These are phyloP conservation scores for Fraxinus quadrangulata DNA, from an alignment of 257 asterid genomes.

Conservation along the genomic window DNA sequence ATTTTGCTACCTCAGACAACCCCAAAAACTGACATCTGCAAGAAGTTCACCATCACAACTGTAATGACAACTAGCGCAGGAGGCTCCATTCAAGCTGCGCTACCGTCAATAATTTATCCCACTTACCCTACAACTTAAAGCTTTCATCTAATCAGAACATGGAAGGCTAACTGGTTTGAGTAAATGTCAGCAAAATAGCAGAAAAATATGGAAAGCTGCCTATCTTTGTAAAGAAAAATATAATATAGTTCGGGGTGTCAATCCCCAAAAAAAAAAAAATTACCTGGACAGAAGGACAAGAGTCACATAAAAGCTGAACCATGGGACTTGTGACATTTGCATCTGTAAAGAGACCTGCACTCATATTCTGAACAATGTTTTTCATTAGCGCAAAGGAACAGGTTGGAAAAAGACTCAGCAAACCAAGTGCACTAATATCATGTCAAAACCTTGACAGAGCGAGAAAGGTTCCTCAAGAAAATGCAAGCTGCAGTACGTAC, in stretches of 20 bases:
- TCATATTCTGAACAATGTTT: constrained; percentile 60
- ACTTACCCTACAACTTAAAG: constrained; percentile 24
- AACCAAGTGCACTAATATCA: constrained; percentile 20
- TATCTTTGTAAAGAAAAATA: constrained; percentile 14
- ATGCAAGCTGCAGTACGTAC: constrained; percentile 88
- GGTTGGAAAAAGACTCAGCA: constrained; percentile 11
- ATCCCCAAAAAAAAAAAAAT: not conserved
- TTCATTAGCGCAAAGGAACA: constrained; percentile 36
- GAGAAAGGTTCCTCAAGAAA: constrained; percentile 79
- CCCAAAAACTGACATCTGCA: not conserved
- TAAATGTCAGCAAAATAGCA: constrained; percentile 10
- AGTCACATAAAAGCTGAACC: constrained; percentile 74
- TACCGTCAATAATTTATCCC: constrained; percentile 29
- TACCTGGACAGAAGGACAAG: constrained; percentile 70
- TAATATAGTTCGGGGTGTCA: constrained; percentile 11
- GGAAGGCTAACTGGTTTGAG: constrained; percentile 8
- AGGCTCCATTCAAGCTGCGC: constrained; percentile 24
- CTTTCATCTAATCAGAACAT: constrained; percentile 22
- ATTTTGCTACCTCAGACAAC: constrained; percentile 11
- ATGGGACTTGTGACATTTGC: constrained; percentile 57
- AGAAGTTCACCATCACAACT: constrained; percentile 6
- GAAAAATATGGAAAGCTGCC: constrained; percentile 12
- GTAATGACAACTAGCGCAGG: constrained; percentile 22
- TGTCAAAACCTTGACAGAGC: constrained; percentile 79
- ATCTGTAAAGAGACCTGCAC: constrained; percentile 84